Percentiles rank a stretch among this genome's conserved stretches.
Evolutionary conservation across 179 eudicot species (phyloP).

Genomic region (Monotropa hypopitys): DNA sequence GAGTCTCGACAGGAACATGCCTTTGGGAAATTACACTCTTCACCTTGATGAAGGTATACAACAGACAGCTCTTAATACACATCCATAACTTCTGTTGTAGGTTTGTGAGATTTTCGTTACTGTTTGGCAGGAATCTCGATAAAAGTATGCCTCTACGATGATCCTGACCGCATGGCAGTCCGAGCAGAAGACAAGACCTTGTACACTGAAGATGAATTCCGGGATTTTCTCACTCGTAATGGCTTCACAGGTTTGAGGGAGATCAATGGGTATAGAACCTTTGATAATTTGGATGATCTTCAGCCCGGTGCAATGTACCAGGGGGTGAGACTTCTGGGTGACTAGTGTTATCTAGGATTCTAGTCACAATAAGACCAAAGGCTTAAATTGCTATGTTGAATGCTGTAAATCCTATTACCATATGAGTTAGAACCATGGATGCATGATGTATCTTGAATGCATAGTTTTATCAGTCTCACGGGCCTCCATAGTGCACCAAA

Average conservation of each 20-base stretch:
- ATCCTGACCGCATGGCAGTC: conserved; percentile 30
- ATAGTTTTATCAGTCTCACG: not conserved
- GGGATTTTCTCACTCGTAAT: conserved; percentile 38
- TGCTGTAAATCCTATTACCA: conserved; percentile 2
- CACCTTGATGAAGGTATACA: conserved; percentile 56
- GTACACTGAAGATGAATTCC: conserved; percentile 48
- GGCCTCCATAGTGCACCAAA: too few species aligned
- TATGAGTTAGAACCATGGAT: not conserved
- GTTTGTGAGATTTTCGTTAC: not conserved
- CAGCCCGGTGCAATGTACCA: conserved; percentile 45
- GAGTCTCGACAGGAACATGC: conserved; percentile 64
- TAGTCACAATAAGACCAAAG: not conserved
- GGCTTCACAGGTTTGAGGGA: conserved; percentile 50
- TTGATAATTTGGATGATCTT: conserved; percentile 53
- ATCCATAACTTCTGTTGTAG: not conserved
- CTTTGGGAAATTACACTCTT: conserved; percentile 45
- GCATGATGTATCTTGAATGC: not conserved
- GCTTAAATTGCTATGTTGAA: not conserved
- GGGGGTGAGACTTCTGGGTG: conserved; percentile 30
- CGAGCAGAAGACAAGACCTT: conserved; percentile 53
- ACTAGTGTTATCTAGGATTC: not conserved
- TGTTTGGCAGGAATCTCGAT: conserved; percentile 39
- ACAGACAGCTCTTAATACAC: not conserved
- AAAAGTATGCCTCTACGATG: conserved; percentile 52
- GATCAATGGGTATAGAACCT: conserved; percentile 36